Evolutionary conservation across 345 rosid species (phyloP).

Genomic region (Sisymbrium altissimum): DNA sequence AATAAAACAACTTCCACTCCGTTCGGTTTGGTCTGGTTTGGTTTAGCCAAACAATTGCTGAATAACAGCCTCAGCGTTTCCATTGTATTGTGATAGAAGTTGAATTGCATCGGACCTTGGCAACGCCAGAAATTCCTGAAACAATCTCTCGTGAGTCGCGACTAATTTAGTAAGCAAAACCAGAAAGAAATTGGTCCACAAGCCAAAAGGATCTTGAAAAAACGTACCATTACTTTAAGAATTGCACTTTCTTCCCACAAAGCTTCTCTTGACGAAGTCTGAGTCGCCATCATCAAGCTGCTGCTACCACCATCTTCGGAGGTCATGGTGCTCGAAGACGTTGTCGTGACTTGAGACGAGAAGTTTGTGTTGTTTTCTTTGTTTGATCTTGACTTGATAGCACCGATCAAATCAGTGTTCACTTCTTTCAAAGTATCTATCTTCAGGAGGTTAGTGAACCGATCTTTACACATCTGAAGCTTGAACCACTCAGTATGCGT

Average conservation of each 20-base stretch:
- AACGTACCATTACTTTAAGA: conserved; percentile 93
- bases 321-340: conserved; percentile 59
- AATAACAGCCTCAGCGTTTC: conserved; percentile 80
- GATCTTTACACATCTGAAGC: conserved; percentile 90
- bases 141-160: neutral
- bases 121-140: conserved; percentile 96
- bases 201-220: conserved; percentile 4
- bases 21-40: conserved; percentile 14
- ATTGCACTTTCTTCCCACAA: conserved; percentile 82
- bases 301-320: conserved; percentile 84
- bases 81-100: conserved; percentile 81
- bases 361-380: conserved; percentile 67
- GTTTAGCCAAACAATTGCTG: conserved; percentile 63
- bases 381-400: conserved; percentile 52
- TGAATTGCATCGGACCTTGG: conserved; percentile 96
- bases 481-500: conserved; percentile 88
- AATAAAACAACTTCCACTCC: neutral
- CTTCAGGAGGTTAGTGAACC: conserved; percentile 56
- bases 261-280: conserved; percentile 61
- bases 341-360: conserved; percentile 73
- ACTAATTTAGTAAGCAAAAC: neutral
- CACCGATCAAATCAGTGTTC: conserved; percentile 45
- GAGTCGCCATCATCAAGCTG: conserved; percentile 34
- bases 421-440: conserved; percentile 76
- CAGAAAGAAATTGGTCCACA: neutral